Conservation (phyloP, 169 alveolate species). For the Plasmodium cynomolgi region DNA sequence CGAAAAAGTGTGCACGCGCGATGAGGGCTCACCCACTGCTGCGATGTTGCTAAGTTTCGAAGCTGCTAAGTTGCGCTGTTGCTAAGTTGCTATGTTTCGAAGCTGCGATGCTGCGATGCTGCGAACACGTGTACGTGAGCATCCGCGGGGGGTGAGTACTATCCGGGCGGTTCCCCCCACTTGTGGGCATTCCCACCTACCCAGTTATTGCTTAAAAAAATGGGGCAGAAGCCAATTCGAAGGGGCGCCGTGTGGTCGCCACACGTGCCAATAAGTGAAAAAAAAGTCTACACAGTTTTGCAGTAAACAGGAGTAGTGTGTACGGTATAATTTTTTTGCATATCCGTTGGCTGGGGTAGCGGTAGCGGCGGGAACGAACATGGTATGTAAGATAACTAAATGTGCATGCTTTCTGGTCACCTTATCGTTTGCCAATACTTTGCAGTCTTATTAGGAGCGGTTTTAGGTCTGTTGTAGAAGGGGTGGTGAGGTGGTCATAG, state of each 20-base stretch:
- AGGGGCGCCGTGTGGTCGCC: neutral
- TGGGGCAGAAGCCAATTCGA: neutral
- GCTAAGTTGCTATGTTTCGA: neutral
- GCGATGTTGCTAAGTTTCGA: neutral
- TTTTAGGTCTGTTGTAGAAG: constrained; percentile 29
- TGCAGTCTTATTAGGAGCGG: constrained; percentile 57
- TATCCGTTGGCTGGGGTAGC: neutral
- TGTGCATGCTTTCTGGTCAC: neutral
- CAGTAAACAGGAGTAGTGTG: neutral
- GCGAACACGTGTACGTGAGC: neutral
- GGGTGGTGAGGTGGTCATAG: neutral
- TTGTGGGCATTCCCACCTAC: neutral
- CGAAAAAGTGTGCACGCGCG: constrained; percentile 2
- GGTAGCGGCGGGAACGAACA: neutral
- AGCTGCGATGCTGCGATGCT: neutral
- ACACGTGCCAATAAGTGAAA: neutral
- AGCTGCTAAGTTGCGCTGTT: neutral
- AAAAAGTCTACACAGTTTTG: neutral
- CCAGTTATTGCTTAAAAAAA: neutral
- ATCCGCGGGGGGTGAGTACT: neutral
- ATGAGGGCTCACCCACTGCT: neutral
- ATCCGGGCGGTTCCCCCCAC: neutral
- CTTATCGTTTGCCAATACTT: constrained; percentile 3
- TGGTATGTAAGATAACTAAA: neutral
- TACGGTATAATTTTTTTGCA: neutral